Percentiles rank a stretch among this genome's conserved stretches.
phyloP scores from a whole-genome alignment of 352 stramenopile genomes.

The Phytophthora syringae region DNA sequence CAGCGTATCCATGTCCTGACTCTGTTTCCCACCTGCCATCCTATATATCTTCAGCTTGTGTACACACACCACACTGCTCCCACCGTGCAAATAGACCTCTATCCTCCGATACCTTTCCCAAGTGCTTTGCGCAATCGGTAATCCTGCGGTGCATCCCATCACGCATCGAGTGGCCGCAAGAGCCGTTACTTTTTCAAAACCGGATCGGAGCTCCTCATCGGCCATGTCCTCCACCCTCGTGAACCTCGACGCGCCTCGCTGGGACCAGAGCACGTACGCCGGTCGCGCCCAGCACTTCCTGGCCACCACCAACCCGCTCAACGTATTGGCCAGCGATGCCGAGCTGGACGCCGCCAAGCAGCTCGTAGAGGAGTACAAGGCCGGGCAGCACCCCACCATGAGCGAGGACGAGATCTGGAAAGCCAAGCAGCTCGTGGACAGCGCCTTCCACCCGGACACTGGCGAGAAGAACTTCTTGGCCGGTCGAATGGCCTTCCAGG shows the following conservation, averaged over 20 bases:
- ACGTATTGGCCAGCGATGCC: constrained; percentile 72
- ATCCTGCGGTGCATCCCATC: constrained; percentile 26
- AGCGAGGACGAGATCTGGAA: constrained; percentile 81
- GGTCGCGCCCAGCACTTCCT: constrained; percentile 87
- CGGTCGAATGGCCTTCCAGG: constrained; percentile 88
- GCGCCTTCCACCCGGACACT: constrained; percentile 90
- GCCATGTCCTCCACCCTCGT: constrained; percentile 30
- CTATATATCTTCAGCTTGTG: background rate
- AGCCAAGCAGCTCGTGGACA: constrained; percentile 89
- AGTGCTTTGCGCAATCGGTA: constrained; percentile 19
- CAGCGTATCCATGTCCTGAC: constrained; percentile 20
- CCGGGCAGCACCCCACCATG: constrained; percentile 39
- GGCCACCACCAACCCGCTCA: constrained; percentile 89
- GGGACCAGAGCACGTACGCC: constrained; percentile 84
- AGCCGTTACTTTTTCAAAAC: constrained; percentile 1
- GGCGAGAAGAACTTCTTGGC: constrained; percentile 89
- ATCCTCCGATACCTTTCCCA: background rate
- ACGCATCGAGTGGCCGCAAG: constrained; percentile 19
- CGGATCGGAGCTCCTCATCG: constrained; percentile 9
- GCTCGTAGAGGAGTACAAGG: constrained; percentile 75
- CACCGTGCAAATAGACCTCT: background rate
- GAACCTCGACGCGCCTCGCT: constrained; percentile 78
- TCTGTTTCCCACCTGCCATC: background rate
- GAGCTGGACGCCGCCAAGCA: constrained; percentile 80
- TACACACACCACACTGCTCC: background rate